Evolutionary conservation across 768 basidiomycete genomes (phyloP), one percentile per base, ranked within the genome.

Genomic region (Tylopilus sp.): DNA sequence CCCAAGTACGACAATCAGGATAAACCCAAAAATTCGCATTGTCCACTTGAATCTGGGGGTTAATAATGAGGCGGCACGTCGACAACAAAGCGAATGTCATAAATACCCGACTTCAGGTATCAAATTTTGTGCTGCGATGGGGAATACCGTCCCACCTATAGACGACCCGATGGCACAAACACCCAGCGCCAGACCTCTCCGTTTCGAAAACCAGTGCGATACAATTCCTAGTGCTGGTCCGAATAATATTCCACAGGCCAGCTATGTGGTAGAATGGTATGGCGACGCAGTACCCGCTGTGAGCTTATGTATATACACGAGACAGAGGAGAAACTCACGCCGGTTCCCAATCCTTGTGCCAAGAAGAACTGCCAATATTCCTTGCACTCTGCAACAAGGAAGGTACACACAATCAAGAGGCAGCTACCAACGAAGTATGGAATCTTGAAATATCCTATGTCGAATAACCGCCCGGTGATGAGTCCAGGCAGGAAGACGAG

Each of bases 331-430:
- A 21, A 5, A 70, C 84, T 54, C 52, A 87, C 82, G 21, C 89
- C 89, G 13, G 83, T 68, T 0, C 77, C 78, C 33, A 90, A 59
- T 1, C 89, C 89, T 65, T 91, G 89, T 54, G 81, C 88, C 1
- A 91, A 75, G 22, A 91, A 60, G 59, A 90, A 86, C 7, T 91
- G 86, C 89, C 89, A 91, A 61, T 84, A 91, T 52, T 76, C 54
- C 12, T 71, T 85, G 62, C 89, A 91, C 71, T 90, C 74, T 1
- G 86, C 86, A 7, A 78, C 72, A n/a, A 91, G 72, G 60, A 90
- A 81, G 0, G 83, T 85, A 28, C 80, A 75, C 0, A 69, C 54
- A 4, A 91, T 69, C 8, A 88, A 65, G 17, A 82, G 40, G 16
- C 69, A 71, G 48, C 82, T 83, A 1, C 79, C 77, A 1, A 70